Evolutionary conservation across 2,329 filamentous ascomycete species (phyloP).

Genomic region (Talaromyces sp.): DNA sequence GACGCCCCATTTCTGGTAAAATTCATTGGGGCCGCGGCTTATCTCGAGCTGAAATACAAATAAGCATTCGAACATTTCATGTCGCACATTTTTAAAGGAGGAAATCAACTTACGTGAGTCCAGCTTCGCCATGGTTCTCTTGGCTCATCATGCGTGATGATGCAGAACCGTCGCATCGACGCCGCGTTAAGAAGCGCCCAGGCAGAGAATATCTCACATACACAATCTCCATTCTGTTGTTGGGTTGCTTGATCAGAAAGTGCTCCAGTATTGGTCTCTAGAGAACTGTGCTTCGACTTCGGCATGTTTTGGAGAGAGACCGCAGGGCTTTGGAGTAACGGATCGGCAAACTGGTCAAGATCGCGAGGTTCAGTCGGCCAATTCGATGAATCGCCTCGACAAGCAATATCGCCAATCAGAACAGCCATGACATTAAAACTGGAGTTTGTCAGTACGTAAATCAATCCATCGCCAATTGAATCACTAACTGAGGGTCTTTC

Average conservation of each 20-base stretch:
- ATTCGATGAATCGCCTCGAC: slow-evolving; percentile 11
- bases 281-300: slow-evolving; percentile 25
- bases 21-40: slow-evolving; percentile 4
- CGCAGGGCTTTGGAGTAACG: slow-evolving; percentile 22
- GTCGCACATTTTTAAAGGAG: neutral
- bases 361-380: slow-evolving; percentile 11
- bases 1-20: slow-evolving; percentile 9
- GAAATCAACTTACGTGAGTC: slow-evolving; percentile 21
- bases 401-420: slow-evolving; percentile 24
- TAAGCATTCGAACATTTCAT: neutral
- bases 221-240: slow-evolving; percentile 27
- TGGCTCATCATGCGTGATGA: slow-evolving; percentile 22
- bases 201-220: slow-evolving; percentile 36
- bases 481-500: slow-evolving; percentile 10
- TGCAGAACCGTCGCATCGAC: slow-evolving; percentile 28
- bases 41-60: slow-evolving; percentile 4
- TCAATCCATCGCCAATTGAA: neutral
- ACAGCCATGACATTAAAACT: slow-evolving; percentile 25
- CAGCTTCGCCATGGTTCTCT: slow-evolving; percentile 25
- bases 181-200: slow-evolving; percentile 30
- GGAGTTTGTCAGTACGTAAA: neutral
- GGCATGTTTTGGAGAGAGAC: slow-evolving; percentile 25
- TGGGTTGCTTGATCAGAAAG: slow-evolving; percentile 21
- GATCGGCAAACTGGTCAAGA: slow-evolving; percentile 21
- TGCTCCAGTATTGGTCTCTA: slow-evolving; percentile 19